A percentile compares a stretch with the other conserved stretches of the same genome.
Conservation (phyloP, 495 filamentous ascomycete genomes). For the Echria macrotheca region DNA sequence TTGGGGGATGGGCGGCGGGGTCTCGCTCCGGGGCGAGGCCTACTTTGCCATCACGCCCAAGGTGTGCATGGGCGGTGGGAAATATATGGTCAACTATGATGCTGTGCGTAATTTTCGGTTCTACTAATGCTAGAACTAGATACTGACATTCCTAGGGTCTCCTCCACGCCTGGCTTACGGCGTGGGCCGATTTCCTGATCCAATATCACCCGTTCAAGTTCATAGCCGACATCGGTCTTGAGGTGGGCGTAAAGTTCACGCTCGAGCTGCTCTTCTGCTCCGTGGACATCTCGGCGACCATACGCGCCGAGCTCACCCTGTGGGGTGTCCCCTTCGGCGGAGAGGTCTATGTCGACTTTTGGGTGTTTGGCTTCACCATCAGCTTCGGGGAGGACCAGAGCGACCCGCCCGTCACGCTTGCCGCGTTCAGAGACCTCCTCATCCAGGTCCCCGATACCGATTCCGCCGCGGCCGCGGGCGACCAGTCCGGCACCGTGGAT, state of each 20-base stretch:
- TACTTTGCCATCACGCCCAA: conserved; percentile 54
- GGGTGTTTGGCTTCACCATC: conserved; percentile 39
- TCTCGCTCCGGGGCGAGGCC: conserved; percentile 38
- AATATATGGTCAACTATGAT: conserved; percentile 24
- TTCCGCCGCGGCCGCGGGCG: background rate
- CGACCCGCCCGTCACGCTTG: background rate
- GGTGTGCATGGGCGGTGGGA: conserved; percentile 43
- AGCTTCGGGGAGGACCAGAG: conserved; percentile 30
- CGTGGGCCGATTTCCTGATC: conserved; percentile 44
- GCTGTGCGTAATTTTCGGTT: no score
- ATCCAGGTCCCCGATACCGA: background rate
- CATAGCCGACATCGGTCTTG: conserved; percentile 30
- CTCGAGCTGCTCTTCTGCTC: conserved; percentile 34
- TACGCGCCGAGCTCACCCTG: conserved; percentile 34
- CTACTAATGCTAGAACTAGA: no score
- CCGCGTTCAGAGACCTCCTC: background rate
- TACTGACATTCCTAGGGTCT: no score
- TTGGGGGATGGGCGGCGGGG: conserved; percentile 25
- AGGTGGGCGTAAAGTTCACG: conserved; percentile 34
- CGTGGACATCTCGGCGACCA: conserved; percentile 29
- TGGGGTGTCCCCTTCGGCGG: conserved; percentile 37
- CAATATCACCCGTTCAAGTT: conserved; percentile 48
- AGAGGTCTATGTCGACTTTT: conserved; percentile 38
- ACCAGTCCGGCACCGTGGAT: background rate
- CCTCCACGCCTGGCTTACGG: conserved; percentile 40